Evolutionary conservation across 768 basidiomycete genomes (phyloP).

Genomic region (Lactarius indigo): DNA sequence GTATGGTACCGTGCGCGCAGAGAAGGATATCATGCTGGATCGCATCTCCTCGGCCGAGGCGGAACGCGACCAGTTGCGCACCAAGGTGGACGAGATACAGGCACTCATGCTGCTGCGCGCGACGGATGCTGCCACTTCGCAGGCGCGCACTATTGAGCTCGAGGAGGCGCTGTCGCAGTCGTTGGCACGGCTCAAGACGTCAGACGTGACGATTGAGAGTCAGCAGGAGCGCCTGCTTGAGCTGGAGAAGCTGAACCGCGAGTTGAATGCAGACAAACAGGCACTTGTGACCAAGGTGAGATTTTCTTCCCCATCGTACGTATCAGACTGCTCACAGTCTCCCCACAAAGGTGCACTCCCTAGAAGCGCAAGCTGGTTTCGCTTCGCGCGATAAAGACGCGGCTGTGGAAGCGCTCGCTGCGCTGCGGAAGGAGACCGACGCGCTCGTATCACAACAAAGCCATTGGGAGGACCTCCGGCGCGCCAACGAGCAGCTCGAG

Average conservation of each 20-base stretch:
- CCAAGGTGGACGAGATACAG: conserved; percentile 55
- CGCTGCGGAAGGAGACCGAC: conserved; percentile 60
- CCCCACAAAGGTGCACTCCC: conserved; percentile 43
- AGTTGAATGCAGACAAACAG: conserved; percentile 54
- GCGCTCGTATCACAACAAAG: conserved; percentile 56
- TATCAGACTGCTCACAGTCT: conserved; percentile 9
- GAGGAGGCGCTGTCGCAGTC: conserved; percentile 75
- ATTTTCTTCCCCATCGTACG: conserved; percentile 9
- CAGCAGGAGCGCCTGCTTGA: conserved; percentile 57
- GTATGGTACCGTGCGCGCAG: conserved; percentile 74
- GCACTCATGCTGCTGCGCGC: conserved; percentile 40
- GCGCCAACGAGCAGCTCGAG: conserved; percentile 70
- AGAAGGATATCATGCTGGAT: conserved; percentile 71
- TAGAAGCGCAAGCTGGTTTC: conserved; percentile 57
- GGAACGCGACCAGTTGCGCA: conserved; percentile 60
- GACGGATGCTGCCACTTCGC: conserved; percentile 45
- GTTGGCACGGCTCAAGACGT: conserved; percentile 62
- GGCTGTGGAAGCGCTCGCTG: conserved; percentile 45
- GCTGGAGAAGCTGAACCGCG: conserved; percentile 59
- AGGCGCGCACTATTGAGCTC: conserved; percentile 53
- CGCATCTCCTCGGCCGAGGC: conserved; percentile 56
- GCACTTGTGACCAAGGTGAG: conserved; percentile 58
- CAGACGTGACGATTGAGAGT: conserved; percentile 63
- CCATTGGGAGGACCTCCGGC: conserved; percentile 77
- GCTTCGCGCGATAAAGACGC: conserved; percentile 62